Evolutionary conservation across 192 early-diverging fungal species (phyloP).

Genomic region (Backusella tarrabulga): DNA sequence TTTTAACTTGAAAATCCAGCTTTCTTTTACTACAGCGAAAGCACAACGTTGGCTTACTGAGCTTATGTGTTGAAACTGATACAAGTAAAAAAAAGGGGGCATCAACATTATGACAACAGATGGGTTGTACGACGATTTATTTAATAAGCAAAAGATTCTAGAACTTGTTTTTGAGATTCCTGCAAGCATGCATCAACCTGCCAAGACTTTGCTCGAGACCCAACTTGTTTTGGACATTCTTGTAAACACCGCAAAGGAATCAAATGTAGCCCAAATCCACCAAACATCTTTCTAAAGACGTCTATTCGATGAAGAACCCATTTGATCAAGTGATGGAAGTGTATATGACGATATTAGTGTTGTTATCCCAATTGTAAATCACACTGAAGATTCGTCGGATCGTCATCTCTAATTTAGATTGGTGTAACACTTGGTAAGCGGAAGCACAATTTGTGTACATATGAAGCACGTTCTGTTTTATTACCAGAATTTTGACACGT

Average conservation of each 20-base stretch:
- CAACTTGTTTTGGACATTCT: slow-evolving; percentile 74
- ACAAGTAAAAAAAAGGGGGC: slow-evolving; percentile 83
- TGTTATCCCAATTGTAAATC: slow-evolving; percentile 77
- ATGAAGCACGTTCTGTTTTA: not conserved
- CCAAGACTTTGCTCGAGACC: slow-evolving; percentile 69
- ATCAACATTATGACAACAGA: slow-evolving; percentile 91
- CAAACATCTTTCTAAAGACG: slow-evolving; percentile 86
- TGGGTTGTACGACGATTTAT: slow-evolving; percentile 96
- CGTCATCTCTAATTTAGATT: slow-evolving; percentile 42
- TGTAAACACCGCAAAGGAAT: slow-evolving; percentile 69
- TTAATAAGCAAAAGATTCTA: slow-evolving; percentile 95
- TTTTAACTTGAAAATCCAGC: too few relatives aligned
- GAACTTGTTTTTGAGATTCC: slow-evolving; percentile 41
- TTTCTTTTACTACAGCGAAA: too few relatives aligned
- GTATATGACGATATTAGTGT: slow-evolving; percentile 95
- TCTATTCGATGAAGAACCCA: slow-evolving; percentile 80
- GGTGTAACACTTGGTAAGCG: not conserved
- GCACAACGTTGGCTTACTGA: too few relatives aligned
- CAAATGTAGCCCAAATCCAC: slow-evolving; percentile 72
- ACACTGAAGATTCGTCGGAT: slow-evolving; percentile 67
- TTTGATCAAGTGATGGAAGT: slow-evolving; percentile 53
- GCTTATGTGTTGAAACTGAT: slow-evolving; percentile 27
- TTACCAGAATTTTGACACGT: not conserved
- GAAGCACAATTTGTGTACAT: not conserved
- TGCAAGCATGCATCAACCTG: slow-evolving; percentile 15